phyloP scores from a whole-genome alignment of 108 stramenopile species.

The Pelagomonas calceolata region DNA sequence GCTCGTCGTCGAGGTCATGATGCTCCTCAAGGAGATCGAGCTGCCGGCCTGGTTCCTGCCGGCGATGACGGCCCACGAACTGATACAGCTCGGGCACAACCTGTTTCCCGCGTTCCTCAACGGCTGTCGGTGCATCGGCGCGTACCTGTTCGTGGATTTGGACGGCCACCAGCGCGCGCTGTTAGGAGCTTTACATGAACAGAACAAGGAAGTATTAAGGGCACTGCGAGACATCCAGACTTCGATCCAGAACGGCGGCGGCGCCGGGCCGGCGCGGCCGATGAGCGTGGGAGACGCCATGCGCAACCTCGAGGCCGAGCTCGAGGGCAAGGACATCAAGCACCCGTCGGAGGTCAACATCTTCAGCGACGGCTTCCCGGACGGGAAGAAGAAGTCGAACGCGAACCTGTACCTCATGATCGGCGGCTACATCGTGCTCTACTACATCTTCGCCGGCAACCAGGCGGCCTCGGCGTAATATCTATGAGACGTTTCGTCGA shows the following conservation, averaged over 20 bases:
- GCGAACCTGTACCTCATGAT: background rate
- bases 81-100: slow-evolving; percentile 72
- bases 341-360: background rate
- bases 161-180: slow-evolving; percentile 76
- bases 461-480: too few species aligned
- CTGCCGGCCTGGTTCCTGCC: slow-evolving; percentile 82
- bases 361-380: background rate
- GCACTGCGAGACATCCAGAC: slow-evolving; percentile 81
- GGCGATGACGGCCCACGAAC: slow-evolving; percentile 72
- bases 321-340: background rate
- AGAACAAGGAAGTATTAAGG: slow-evolving; percentile 80
- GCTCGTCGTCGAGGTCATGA: slow-evolving; percentile 75
- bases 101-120: slow-evolving; percentile 97
- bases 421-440: background rate
- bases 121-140: slow-evolving; percentile 85
- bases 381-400: background rate
- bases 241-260: background rate
- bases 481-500: too few species aligned
- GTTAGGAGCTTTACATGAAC: slow-evolving; percentile 74
- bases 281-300: background rate
- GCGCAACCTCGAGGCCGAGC: background rate
- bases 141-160: slow-evolving; percentile 80
- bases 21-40: slow-evolving; percentile 74
- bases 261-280: background rate
- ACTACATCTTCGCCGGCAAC: background rate